Base-by-base conservation (phyloP, 2,329 filamentous ascomycete genomes). In the Colletotrichum sp. region DNA sequence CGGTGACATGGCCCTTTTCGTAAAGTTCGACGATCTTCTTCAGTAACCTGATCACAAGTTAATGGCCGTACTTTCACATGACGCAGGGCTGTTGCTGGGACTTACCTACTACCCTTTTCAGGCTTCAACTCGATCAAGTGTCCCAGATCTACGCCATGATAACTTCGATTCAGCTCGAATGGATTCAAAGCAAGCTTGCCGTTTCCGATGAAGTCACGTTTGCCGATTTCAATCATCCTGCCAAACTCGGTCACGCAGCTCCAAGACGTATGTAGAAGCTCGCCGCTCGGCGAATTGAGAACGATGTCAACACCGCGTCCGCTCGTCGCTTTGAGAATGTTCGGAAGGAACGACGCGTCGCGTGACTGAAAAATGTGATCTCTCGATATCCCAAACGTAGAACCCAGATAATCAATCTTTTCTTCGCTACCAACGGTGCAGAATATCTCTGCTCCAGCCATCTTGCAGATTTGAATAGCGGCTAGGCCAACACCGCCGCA, bases 171-270 rank as follows among this genome's bases (percentile, higher is more conserved):
- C 1, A 63, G 80, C 69, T 51, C 65, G 13, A 76, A 76, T 11
- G 59, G 57, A n/a, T 75, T 70, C 84, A 89, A 86, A 3, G 84
- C 82, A 2, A 89, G 79, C 5, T 79, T 78, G 4, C 80, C 83
- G n/a, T 83, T 82, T 2, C 81, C 81, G 11, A 81, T 75, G 8
- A 85, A 77, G 58, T 87, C 85, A 5, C 81, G 78, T 71, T 84
- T 83, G 6, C 84, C 84, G 27, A 87, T 82, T 62, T 87, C 85
- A 1, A 87, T 69, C 76, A 87, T 82, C 3, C 77, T 79, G 1
- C 84, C 86, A 57, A 82, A 84, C 11, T 80, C 77, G 2, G 85
- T 83, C 8, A 88, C 77, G 63, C 84, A 86, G 3, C 80, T 72
- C 83, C 83, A 87, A 1, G 84, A 81, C 7, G 82, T 80, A 29